A percentile compares a stretch with the other conserved stretches of the same genome.
These are phyloP conservation scores for Tetradesmus lagerheimii DNA, from an alignment of 139 green algal genomes.

Conservation along the genomic window DNA sequence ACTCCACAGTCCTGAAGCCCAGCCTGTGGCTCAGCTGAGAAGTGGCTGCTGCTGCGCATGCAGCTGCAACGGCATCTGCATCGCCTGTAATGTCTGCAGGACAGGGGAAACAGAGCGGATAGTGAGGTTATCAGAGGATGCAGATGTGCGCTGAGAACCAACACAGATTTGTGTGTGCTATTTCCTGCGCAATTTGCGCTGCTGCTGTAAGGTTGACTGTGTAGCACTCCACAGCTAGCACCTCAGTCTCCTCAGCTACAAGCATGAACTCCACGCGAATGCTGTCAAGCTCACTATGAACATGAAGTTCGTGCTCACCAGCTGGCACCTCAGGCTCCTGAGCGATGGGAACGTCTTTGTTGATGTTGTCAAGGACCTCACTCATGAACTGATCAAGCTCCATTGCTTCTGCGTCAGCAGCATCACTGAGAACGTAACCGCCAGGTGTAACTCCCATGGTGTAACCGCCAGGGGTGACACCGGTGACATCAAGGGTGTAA, in stretches of 20 bases:
- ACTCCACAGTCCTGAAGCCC: conserved; percentile 57
- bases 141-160: too few species aligned
- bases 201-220: too few species aligned
- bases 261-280: too few species aligned
- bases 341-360: background rate
- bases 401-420: background rate
- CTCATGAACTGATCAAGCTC: background rate
- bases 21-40: background rate
- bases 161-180: too few species aligned
- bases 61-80: background rate
- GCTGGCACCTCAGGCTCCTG: background rate
- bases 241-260: too few species aligned
- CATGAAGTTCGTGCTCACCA: background rate
- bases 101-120: background rate
- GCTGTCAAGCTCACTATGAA: too few species aligned
- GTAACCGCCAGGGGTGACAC: background rate
- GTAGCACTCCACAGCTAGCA: too few species aligned
- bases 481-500: background rate
- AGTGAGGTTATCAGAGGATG: too few species aligned
- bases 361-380: background rate
- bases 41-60: background rate
- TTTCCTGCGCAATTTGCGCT: too few species aligned
- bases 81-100: background rate
- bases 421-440: background rate
- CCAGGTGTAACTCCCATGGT: background rate